These are phyloP conservation scores for Chrysoporthe deuterocubensis DNA, from an alignment of 2,329 filamentous ascomycete species.

Conservation along the genomic window DNA sequence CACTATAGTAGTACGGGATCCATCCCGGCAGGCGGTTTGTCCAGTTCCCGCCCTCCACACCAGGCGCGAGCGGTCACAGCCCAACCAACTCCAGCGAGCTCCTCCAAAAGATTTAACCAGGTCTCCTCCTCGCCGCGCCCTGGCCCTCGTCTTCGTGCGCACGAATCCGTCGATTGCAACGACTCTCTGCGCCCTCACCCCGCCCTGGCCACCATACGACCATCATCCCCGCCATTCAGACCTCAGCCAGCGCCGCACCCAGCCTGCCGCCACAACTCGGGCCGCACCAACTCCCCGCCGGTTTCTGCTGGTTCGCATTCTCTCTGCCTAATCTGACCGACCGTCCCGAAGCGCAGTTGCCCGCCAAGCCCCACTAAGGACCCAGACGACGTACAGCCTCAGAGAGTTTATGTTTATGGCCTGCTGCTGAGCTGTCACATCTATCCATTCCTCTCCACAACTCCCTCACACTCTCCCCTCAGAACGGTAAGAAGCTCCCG, in stretches of 20 bases:
- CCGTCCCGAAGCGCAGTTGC: constrained; percentile 17
- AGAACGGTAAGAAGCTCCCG: background rate
- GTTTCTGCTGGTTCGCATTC: constrained; percentile 13
- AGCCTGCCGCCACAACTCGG: constrained; percentile 11
- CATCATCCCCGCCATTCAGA: background rate
- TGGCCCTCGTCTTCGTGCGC: background rate
- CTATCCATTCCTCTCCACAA: background rate
- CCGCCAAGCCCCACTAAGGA: constrained; percentile 23
- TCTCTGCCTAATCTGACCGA: constrained; percentile 20
- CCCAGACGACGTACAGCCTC: constrained; percentile 22
- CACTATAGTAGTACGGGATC: background rate
- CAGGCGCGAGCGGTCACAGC: background rate
- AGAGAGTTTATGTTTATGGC: constrained; percentile 9
- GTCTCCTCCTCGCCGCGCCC: background rate
- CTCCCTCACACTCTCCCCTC: background rate
- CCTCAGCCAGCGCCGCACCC: constrained; percentile 12
- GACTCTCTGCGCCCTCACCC: background rate
- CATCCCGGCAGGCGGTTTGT: constrained; percentile 20
- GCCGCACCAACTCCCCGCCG: constrained; percentile 18
- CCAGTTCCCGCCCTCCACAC: background rate
- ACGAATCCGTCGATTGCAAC: background rate
- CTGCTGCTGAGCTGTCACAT: constrained; percentile 13
- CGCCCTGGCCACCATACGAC: no score
- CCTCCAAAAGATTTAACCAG: background rate
- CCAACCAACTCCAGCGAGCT: background rate